Evolutionary conservation across 2,329 filamentous ascomycete genomes (phyloP), one percentile per base, ranked within the genome.

Genomic region (Aspergillus sp.): DNA sequence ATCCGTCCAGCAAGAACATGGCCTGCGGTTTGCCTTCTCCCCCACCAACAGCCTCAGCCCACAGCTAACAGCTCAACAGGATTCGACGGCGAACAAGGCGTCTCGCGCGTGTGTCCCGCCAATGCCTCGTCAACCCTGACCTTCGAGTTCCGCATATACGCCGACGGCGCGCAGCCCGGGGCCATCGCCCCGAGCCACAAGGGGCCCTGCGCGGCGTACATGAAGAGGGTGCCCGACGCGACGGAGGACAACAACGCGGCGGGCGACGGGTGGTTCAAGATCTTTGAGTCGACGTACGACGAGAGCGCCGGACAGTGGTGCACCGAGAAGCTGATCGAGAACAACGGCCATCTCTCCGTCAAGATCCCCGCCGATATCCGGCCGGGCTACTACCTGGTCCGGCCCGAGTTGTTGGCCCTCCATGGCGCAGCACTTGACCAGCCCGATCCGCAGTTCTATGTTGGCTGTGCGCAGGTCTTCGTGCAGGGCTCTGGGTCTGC

Each of bases 221-320:
- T 84, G 61, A 86, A 86, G 64, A 74, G 75, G 48, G 72, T 85
- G 1, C 58, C 65, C 42, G 67, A 75, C 36, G 74, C 78, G 37
- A 60, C 58, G 31, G 44, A 60, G 8, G 53, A 51, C 14, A 62
- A 67, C 41, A 55, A 71, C 8, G 75, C 75, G 30, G 61, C 68
- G 15, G 80, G 81, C 4, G 61, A 67, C 31, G 81, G 81, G 24
- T 88, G 82, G 82, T 82, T 86, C 69, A 86, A 86, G 68, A 73
- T 86, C 51, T 84, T 71, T 66, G 72, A 82, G 36, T 69, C 79
- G 32, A 79, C 78, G 28, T 83, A 81, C 57, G 68, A 82, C 45
- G 52, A 60, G 4, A 44, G 52, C 4, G 63, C 64, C 2, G 54
- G 63, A 16, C 63, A 74, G 52, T 86, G 81, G 80, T 85, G 82